These are phyloP conservation scores for Oidiodendron maius DNA, from an alignment of 495 filamentous ascomycete genomes.

Conservation along the genomic window DNA sequence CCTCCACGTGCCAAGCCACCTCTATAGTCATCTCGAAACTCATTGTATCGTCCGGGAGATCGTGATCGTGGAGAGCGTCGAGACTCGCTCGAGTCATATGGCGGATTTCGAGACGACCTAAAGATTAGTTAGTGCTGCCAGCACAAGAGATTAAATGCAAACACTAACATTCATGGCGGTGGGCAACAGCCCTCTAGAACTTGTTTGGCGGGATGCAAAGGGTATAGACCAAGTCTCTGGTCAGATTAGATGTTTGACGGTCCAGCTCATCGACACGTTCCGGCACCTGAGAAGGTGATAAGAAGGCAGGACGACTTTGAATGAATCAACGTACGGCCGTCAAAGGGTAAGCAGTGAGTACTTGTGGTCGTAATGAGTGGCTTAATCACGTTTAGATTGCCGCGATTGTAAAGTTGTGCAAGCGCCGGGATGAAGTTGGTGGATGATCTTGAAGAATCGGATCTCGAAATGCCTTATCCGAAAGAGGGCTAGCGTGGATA, in stretches of 20 bases:
- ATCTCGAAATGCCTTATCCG: no score
- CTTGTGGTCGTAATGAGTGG: no score
- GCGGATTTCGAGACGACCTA: constrained; percentile 6
- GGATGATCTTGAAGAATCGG: no score
- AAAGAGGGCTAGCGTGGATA: no score
- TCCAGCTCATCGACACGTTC: background rate
- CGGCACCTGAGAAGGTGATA: background rate
- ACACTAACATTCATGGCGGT: constrained; percentile 1
- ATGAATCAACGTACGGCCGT: no score
- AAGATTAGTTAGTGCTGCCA: constrained; percentile 1
- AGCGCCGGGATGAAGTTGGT: no score
- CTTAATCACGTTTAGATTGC: no score
- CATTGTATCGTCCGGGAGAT: constrained; percentile 48
- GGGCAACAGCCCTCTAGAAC: background rate
- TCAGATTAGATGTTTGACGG: background rate
- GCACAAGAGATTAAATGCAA: background rate
- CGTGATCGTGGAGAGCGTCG: constrained; percentile 50
- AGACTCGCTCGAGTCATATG: constrained; percentile 29
- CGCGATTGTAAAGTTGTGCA: no score
- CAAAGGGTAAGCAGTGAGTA: no score
- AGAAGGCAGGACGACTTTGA: background rate
- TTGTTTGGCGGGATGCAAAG: background rate
- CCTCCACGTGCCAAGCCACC: constrained; percentile 25
- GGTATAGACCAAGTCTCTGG: no score
- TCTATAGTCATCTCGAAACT: constrained; percentile 41